Evolutionary conservation across 192 early-diverging fungal species (phyloP).

Genomic region (Paraglomus brasilianum): DNA sequence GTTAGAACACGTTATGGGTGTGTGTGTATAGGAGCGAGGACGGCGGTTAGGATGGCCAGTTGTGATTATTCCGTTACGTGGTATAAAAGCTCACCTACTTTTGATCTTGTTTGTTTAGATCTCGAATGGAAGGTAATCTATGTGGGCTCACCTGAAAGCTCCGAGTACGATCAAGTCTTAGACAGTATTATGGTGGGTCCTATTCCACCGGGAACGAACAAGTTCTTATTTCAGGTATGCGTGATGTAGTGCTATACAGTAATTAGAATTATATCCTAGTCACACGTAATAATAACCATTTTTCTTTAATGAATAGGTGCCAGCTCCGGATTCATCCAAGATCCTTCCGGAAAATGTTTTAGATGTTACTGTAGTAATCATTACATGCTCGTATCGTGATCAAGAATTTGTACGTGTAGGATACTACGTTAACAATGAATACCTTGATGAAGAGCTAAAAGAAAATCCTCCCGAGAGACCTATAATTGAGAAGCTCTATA

Average conservation of each 20-base stretch:
- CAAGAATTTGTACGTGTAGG: slow-evolving; percentile 96
- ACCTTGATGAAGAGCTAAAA: slow-evolving; percentile 76
- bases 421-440: slow-evolving; percentile 98
- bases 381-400: slow-evolving; percentile 85
- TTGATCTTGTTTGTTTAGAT: slow-evolving; percentile 52
- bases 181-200: slow-evolving; percentile 96
- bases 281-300: neutral
- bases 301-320: slow-evolving; percentile 46
- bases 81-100: neutral
- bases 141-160: slow-evolving; percentile 85
- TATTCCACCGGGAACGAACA: slow-evolving; percentile 90
- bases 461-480: slow-evolving; percentile 74
- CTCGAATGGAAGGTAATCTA: slow-evolving; percentile 98
- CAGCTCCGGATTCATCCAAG: slow-evolving; percentile 67
- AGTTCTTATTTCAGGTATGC: slow-evolving; percentile 86
- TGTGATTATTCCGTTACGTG: neutral
- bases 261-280: neutral
- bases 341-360: slow-evolving; percentile 82
- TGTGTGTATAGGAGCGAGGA: neutral
- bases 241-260: neutral
- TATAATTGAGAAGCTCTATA: slow-evolving; percentile 71
- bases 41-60: neutral
- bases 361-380: slow-evolving; percentile 87
- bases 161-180: slow-evolving; percentile 86
- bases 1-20: slow-evolving; percentile 42